Evolutionary conservation across 257 asterid genomes (phyloP), one percentile per base, ranked within the genome.

Genomic region (Solanum chilense): DNA sequence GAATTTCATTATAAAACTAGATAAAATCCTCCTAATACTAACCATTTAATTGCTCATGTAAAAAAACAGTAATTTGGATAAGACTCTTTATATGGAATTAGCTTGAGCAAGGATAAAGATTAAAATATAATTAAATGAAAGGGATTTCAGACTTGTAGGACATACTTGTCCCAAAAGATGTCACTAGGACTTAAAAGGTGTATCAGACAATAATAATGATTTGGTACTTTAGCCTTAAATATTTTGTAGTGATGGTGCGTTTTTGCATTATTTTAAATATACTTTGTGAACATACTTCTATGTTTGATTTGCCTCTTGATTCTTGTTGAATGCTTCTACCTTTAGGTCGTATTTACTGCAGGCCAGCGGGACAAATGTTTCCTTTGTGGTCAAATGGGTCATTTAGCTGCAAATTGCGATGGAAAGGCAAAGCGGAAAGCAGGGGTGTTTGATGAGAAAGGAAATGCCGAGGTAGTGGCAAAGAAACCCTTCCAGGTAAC

Each of bases 311-410:
- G 45, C 31, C 12, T 49, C 45, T 49, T 49, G 69, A 31, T 45
- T 80, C 21, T 80, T 27, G 66, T 10, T 81, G 69, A 29, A 33
- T 47, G 13, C 27, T 80, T 20, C 69, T 81, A 86, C 82, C 83
- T 85, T 85, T 77, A 97, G 99, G 97, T 97, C 91, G 95, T 97
- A 69, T 97, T 89, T 89, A 93, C 94, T 86, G 97, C 99, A 56
- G 99, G 99, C 52, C 99, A 96, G 87, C 99, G 94, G 92, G 98
- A 94, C 86, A 97, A 97, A 91, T 97, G 99, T 86, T 97, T 97
- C 89, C 86, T 97, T 77, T 97, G 99, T 88, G 99, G 99, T 91
- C 98, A 97, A 93, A 86, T 97, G 92, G 99, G 99, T 74, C 99
- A 97, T 92, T 87, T 95, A 80, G 99, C 99, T 83, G 98, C 99